Evolutionary conservation across 768 basidiomycete genomes (phyloP).

Genomic region (Rubroboletus satanas): DNA sequence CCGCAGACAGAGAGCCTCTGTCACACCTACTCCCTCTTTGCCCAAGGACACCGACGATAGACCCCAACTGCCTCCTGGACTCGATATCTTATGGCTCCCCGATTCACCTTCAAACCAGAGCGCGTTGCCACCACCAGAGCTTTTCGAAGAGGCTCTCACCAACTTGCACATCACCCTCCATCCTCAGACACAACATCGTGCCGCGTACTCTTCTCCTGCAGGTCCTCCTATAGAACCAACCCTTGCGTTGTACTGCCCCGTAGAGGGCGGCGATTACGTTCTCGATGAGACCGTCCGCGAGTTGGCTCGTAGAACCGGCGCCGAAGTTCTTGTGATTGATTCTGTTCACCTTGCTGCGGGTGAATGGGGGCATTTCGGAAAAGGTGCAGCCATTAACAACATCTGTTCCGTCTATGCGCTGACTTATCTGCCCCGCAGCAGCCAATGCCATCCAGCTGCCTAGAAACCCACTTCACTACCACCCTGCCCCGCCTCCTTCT

Average conservation of each 20-base stretch:
- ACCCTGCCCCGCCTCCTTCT: constrained; percentile 28
- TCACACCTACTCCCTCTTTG: not conserved
- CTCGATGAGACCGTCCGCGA: constrained; percentile 77
- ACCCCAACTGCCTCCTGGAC: constrained; percentile 50
- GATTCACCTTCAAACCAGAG: constrained; percentile 26
- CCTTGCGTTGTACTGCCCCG: constrained; percentile 79
- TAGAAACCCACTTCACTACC: constrained; percentile 74
- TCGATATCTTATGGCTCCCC: constrained; percentile 67
- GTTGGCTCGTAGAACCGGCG: constrained; percentile 64
- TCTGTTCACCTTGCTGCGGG: constrained; percentile 81
- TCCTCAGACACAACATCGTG: constrained; percentile 75
- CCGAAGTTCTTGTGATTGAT: constrained; percentile 85
- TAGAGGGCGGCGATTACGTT: constrained; percentile 79
- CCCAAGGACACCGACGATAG: constrained; percentile 25
- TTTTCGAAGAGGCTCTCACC: constrained; percentile 71
- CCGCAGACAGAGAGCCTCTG: constrained; percentile 16
- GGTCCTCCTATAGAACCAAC: constrained; percentile 71
- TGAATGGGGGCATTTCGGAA: constrained; percentile 82
- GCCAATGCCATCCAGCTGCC: constrained; percentile 65
- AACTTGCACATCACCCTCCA: constrained; percentile 76
- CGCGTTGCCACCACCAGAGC: constrained; percentile 65
- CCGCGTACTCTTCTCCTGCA: constrained; percentile 52
- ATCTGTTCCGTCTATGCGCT: constrained; percentile 1
- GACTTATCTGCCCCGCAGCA: constrained; percentile 40
- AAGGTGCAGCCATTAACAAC: constrained; percentile 43